These are phyloP conservation scores for Cladosporium velox DNA, from an alignment of 2,329 filamentous ascomycete genomes.

Conservation along the genomic window DNA sequence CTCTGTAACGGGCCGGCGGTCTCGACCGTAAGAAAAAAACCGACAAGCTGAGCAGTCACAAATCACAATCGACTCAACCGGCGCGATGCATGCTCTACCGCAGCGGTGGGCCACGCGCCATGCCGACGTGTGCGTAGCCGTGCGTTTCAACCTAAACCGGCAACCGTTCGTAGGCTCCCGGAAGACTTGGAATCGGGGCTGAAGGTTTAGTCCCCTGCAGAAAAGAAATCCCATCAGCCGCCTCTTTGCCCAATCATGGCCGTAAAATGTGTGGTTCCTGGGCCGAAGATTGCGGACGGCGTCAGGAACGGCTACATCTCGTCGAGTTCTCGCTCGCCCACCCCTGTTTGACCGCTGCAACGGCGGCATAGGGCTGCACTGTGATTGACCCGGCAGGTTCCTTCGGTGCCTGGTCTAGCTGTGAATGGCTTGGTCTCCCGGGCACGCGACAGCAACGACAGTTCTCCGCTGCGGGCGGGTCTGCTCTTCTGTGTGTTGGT, in stretches of 20 bases:
- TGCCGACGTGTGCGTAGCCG: constrained; percentile 18
- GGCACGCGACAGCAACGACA: constrained; percentile 23
- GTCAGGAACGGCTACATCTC: constrained; percentile 21
- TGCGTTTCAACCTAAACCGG: constrained; percentile 12
- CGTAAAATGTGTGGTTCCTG: constrained; percentile 21
- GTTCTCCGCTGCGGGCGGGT: constrained; percentile 19
- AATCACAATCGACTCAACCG: constrained; percentile 15
- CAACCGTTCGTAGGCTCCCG: constrained; percentile 8
- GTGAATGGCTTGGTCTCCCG: constrained; percentile 2
- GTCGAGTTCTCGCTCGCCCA: constrained; percentile 13
- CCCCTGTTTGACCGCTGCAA: constrained; percentile 7
- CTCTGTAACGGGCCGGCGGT: constrained; percentile 10
- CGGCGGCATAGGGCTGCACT: constrained; percentile 27
- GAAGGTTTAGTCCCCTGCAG: constrained; percentile 20
- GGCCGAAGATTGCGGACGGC: constrained; percentile 14
- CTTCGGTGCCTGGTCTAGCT: constrained; percentile 20
- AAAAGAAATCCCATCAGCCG: constrained; percentile 18
- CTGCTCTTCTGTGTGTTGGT: constrained; percentile 20
- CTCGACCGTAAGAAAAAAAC: constrained; percentile 15
- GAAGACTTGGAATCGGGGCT: constrained; percentile 12
- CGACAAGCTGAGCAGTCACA: neutral
- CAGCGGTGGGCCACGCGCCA: constrained; percentile 14
- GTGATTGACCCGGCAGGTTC: constrained; percentile 25
- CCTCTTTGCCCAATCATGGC: constrained; percentile 5
- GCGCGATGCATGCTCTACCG: constrained; percentile 19